phyloP scores from a whole-genome alignment of 805 yeast genomes.

The Ogataea degrootiae region DNA sequence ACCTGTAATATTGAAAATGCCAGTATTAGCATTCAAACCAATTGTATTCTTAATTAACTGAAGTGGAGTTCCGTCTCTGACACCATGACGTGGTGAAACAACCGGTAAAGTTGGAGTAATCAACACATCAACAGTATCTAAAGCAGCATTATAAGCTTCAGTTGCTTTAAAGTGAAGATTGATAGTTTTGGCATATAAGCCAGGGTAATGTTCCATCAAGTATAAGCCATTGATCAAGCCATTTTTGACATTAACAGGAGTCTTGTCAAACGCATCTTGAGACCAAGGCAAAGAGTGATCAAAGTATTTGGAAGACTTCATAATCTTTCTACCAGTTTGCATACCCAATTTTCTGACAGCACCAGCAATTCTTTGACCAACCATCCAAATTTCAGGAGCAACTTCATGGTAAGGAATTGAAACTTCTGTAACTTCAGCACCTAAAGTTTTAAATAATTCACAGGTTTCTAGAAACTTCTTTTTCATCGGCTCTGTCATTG shows the following conservation, averaged over 20 bases:
- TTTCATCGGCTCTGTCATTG: slow-evolving; percentile 28
- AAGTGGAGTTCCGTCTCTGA: slow-evolving; percentile 22
- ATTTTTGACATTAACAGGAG: slow-evolving; percentile 19
- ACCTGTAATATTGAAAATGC: slow-evolving; percentile 33
- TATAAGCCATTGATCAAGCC: slow-evolving; percentile 30
- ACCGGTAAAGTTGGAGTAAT: slow-evolving; percentile 30
- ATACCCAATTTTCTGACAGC: slow-evolving; percentile 11
- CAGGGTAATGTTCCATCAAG: slow-evolving; percentile 29
- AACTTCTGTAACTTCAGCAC: slow-evolving; percentile 32
- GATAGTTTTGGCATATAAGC: slow-evolving; percentile 29
- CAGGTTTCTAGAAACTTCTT: slow-evolving; percentile 26
- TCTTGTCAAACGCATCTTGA: slow-evolving; percentile 17
- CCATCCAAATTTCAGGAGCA: slow-evolving; percentile 37
- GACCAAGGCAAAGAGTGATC: slow-evolving; percentile 16
- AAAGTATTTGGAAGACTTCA: slow-evolving; percentile 15
- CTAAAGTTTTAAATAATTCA: slow-evolving; percentile 25
- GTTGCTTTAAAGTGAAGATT: slow-evolving; percentile 30
- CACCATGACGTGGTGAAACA: slow-evolving; percentile 27
- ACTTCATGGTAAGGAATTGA: slow-evolving; percentile 32
- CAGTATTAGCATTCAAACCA: slow-evolving; percentile 34
- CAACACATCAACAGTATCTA: slow-evolving; percentile 29
- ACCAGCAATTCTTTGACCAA: slow-evolving; percentile 26
- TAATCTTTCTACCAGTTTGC: slow-evolving; percentile 21
- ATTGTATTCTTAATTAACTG: slow-evolving; percentile 24
- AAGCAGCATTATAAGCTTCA: slow-evolving; percentile 28